Conservation (phyloP, 148 eudicot species). For the Beta vulgaris region DNA sequence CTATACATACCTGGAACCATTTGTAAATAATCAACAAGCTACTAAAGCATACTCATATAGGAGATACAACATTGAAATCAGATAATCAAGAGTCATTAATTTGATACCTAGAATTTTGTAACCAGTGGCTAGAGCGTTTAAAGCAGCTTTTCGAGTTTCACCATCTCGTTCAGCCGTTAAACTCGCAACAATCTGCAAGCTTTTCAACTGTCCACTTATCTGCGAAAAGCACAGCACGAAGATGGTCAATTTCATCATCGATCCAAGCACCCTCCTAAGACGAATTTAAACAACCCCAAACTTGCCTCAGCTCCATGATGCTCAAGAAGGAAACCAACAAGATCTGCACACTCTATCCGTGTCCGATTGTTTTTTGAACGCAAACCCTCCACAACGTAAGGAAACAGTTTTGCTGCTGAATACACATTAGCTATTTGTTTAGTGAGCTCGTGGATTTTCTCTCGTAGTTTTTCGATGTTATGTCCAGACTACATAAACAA, state of each 20-base stretch:
- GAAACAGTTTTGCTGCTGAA: constrained; percentile 82
- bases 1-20: not conserved
- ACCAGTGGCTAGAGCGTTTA: constrained; percentile 81
- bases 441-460: constrained; percentile 78
- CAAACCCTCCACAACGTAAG: constrained; percentile 79
- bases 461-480: constrained; percentile 89
- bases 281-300: not conserved
- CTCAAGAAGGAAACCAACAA: constrained; percentile 81
- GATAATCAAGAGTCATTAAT: not conserved
- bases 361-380: constrained; percentile 88
- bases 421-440: constrained; percentile 66
- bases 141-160: constrained; percentile 88
- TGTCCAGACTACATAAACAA: constrained; percentile 73
- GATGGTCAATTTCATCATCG: not conserved
- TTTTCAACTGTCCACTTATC: constrained; percentile 85
- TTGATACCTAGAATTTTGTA: constrained; percentile 87
- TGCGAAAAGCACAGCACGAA: constrained; percentile 26
- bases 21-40: not conserved
- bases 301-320: constrained; percentile 77
- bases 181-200: constrained; percentile 90
- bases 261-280: not conserved
- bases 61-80: not conserved
- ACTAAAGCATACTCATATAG: not conserved
- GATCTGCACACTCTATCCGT: constrained; percentile 82
- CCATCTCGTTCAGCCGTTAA: constrained; percentile 96